These are phyloP conservation scores for Thozetella sp. DNA, from an alignment of 495 filamentous ascomycete species.

Conservation along the genomic window DNA sequence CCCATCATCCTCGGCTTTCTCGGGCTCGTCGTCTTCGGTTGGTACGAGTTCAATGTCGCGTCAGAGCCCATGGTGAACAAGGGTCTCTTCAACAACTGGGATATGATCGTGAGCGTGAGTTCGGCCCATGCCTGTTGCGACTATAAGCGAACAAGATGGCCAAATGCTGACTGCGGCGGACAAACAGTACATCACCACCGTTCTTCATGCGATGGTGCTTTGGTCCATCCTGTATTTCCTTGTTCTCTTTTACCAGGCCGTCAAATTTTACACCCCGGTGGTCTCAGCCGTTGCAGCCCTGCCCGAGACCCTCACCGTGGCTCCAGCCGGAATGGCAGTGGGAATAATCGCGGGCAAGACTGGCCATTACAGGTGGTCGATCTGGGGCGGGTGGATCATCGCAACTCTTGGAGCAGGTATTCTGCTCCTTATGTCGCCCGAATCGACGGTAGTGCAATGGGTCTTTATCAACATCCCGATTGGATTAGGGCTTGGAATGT, in stretches of 20 bases:
- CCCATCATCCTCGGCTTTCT: conserved; percentile 51
- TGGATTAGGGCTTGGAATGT: conserved; percentile 54
- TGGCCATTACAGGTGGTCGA: conserved; percentile 48
- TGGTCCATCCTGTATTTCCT: conserved; percentile 61
- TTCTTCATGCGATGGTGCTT: conserved; percentile 49
- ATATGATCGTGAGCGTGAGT: conserved; percentile 16
- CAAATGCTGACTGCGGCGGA: neutral
- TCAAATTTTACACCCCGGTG: conserved; percentile 55
- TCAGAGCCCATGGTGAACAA: conserved; percentile 41
- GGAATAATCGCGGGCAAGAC: conserved; percentile 36
- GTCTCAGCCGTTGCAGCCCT: conserved; percentile 60
- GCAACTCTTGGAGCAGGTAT: conserved; percentile 45
- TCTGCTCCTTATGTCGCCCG: conserved; percentile 42
- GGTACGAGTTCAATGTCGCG: conserved; percentile 50
- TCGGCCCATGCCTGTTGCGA: neutral
- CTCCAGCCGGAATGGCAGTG: conserved; percentile 26
- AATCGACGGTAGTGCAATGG: conserved; percentile 48
- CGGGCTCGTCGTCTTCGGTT: conserved; percentile 38
- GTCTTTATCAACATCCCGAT: conserved; percentile 51
- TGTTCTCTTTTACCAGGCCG: conserved; percentile 63
- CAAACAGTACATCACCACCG: conserved; percentile 33
- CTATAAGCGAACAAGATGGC: too few species aligned
- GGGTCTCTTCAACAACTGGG: conserved; percentile 41
- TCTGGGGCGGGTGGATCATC: conserved; percentile 54
- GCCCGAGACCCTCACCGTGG: conserved; percentile 52